These are phyloP conservation scores for Hygrophila difformis DNA, from an alignment of 257 asterid genomes.

Conservation along the genomic window DNA sequence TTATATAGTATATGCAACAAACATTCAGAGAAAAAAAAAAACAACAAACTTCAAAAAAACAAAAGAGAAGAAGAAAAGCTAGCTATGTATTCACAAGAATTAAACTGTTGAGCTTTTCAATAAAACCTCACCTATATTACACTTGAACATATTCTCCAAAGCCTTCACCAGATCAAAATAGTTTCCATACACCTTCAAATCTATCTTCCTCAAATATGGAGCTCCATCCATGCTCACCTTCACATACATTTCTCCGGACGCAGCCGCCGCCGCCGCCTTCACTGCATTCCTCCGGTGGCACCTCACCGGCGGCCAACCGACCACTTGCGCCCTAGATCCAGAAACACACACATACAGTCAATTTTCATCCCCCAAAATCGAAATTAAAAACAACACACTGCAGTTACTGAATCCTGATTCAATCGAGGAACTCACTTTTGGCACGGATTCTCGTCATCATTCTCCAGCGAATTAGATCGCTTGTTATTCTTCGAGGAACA, in stretches of 20 bases:
- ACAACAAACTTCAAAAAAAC: too few species aligned
- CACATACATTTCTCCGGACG: conserved; percentile 57
- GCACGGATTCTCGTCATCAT: too few species aligned
- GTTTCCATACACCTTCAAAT: conserved; percentile 46
- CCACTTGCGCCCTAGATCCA: conserved; percentile 58
- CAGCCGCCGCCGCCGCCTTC: conserved; percentile 33
- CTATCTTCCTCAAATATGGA: conserved; percentile 78
- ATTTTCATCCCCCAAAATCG: too few species aligned
- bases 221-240: conserved; percentile 99
- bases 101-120: too few species aligned
- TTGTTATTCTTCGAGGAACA: conserved; percentile 29
- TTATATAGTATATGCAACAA: too few species aligned
- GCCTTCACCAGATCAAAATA: conserved; percentile 66
- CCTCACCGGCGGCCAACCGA: conserved; percentile 97
- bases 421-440: too few species aligned
- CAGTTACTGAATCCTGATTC: too few species aligned
- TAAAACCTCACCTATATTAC: conserved; percentile 64
- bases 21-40: too few species aligned
- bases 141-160: conserved; percentile 71
- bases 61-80: too few species aligned
- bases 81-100: too few species aligned
- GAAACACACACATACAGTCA: too few species aligned
- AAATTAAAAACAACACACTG: too few species aligned
- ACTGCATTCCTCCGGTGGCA: conserved; percentile 59
- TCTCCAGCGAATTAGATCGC: conserved; percentile 54